Evolutionary conservation across 495 filamentous ascomycete genomes (phyloP).

Genomic region (Penicillium tannophilum): DNA sequence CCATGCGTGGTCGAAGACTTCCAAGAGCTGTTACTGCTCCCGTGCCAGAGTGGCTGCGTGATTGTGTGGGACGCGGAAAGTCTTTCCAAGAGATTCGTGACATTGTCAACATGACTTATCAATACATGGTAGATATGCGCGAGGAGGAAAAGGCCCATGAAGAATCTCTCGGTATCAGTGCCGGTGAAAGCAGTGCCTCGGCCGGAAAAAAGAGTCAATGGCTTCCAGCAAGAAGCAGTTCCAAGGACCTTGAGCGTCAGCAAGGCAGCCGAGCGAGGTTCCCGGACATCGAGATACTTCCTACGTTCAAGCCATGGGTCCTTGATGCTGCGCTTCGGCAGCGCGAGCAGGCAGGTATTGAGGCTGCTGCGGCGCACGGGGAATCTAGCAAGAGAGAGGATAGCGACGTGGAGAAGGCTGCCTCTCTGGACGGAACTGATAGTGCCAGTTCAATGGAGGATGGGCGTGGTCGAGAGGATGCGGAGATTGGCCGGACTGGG

Average conservation of each 20-base stretch:
- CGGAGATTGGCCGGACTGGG: slow-evolving; percentile 10
- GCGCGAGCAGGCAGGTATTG: background rate
- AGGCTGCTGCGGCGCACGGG: background rate
- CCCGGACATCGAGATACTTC: slow-evolving; percentile 71
- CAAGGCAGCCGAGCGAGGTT: slow-evolving; percentile 34
- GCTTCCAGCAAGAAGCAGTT: background rate
- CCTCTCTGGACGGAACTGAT: background rate
- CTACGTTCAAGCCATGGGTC: slow-evolving; percentile 47
- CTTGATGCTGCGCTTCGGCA: slow-evolving; percentile 10
- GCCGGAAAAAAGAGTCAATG: background rate
- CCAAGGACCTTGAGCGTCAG: slow-evolving; percentile 3
- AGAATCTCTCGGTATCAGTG: background rate
- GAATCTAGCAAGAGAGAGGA: background rate
- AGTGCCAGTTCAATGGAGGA: background rate
- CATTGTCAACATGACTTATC: slow-evolving; percentile 26
- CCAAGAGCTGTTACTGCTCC: slow-evolving; percentile 29
- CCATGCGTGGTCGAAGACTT: background rate
- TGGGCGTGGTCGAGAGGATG: background rate
- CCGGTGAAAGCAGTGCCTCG: background rate
- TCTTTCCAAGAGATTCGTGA: slow-evolving; percentile 35
- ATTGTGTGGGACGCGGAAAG: slow-evolving; percentile 27
- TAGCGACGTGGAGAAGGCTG: background rate
- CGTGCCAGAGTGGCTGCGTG: slow-evolving; percentile 38
- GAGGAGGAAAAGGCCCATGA: slow-evolving; percentile 11
- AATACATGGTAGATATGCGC: slow-evolving; percentile 19